Evolutionary conservation across 148 eudicot genomes (phyloP), one percentile per base, ranked within the genome.

Genomic region (Dysphania ambrosioides): DNA sequence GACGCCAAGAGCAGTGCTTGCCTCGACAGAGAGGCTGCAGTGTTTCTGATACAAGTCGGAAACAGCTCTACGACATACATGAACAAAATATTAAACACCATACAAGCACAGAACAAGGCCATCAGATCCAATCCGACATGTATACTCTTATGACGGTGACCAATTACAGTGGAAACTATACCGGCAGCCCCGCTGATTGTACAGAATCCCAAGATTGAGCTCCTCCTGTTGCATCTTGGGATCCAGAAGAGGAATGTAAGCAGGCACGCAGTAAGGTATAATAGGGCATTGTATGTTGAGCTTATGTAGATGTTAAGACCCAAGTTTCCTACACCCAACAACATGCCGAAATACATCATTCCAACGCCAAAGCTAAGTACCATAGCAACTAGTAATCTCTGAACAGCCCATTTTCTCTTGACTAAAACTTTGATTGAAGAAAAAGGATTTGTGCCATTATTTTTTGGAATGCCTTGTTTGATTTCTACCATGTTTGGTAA

Each of bases 31-130:
- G 83, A 57, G 3, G 71, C 59, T 6, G 83, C 77, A 3, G 83
- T 75, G 73, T 76, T 80, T 77, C 83, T 66, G 57, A 80, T 35
- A 61, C 77, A 76, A 26, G 83, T 80, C 8, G 83, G 83, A 41
- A 76, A 80, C 73, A 80, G 9, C 31, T 80, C 83, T 15, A 76
- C 79, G 0, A 60, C 51, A 59, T 80, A 71, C 76, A 80, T 76
- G 27, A 80, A 72, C 41, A 63, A 8, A 21, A 80, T 58, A 49
- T 76, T 72, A 73, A 53, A 72, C 49, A 67, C 75, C 79, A 76
- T 72, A 47, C 75, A 71, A 11, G 76, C 76, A 24, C 79, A 64
- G 36, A 76, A 66, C 11, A 75, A 59, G 13, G 79, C 71, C 4
- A 42, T 40, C 30, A 80, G 21, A 66, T 80, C 72, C 66, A 80